Base-by-base conservation (phyloP, 2,329 filamentous ascomycete species). In the Ascomycota sp. region DNA sequence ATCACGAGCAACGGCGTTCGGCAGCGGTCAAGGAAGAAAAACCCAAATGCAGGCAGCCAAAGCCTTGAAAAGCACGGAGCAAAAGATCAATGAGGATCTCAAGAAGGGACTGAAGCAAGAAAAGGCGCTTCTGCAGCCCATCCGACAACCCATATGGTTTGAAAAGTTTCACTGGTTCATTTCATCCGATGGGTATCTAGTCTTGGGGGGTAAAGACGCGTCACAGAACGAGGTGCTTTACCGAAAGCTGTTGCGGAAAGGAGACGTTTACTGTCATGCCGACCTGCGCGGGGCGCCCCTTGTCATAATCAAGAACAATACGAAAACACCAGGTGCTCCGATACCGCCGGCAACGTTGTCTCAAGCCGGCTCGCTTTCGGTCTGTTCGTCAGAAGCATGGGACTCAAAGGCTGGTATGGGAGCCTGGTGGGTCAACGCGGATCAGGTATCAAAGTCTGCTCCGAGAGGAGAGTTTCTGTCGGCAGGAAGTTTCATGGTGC, bases 81-180 rank as follows among this genome's bases (percentile, higher is more conserved):
- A 78, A 43, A 94, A 93, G 53, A 85, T 95, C 15, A 63, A 68
- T 4, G 70, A 79, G 9, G 82, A 93, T 46, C 59, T 95, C 15
- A 91, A 80, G 53, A 86, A 83, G 43, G 76, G 74, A 0, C 52
- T 95, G 33, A 93, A 93, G 55, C 77, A 89, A 45, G 89, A 95
- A 52, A 94, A 93, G 49, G 75, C 82, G 13, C 59, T 91, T 2
- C 56, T 95, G 8, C 73, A 85, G 27, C 82, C 78, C 0, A 75
- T 93, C 7, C 69, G 89, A 32, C 77, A 74, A 43, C 76, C 75
- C 39, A 68, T 85, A 43, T 98, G 89, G 89, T 98, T 94, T 40
- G 89, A 98, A 45, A 98, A 98, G 52, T 98, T 93, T 43, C 61
- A 74, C 20, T 95, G 82, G 65, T 98, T 98, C 54, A 69, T 95